phyloP scores from a whole-genome alignment of 306 rosid species.

The Sicyos edulis region DNA sequence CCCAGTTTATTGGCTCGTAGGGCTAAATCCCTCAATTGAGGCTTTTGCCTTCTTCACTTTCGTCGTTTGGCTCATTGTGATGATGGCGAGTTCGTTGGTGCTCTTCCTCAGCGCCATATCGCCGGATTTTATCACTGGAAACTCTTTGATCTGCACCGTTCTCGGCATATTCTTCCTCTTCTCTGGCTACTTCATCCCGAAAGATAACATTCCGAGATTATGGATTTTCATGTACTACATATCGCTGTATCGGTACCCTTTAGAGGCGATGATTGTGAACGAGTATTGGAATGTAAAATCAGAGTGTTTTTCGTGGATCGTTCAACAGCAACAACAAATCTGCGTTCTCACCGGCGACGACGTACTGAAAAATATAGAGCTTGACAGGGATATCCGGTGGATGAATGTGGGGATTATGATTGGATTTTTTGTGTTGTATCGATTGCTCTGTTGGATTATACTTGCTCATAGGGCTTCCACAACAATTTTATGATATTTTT shows the following conservation, averaged over 20 bases:
- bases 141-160: slow-evolving; percentile 73
- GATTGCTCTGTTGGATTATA: slow-evolving; percentile 68
- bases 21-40: slow-evolving; percentile 59
- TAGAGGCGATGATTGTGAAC: slow-evolving; percentile 68
- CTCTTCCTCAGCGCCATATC: slow-evolving; percentile 75
- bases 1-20: slow-evolving; percentile 83
- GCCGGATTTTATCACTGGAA: slow-evolving; percentile 87
- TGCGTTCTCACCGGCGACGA: slow-evolving; percentile 54
- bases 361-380: slow-evolving; percentile 74
- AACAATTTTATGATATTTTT: slow-evolving; percentile 35
- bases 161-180: slow-evolving; percentile 81
- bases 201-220: slow-evolving; percentile 67
- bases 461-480: slow-evolving; percentile 56
- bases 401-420: slow-evolving; percentile 67
- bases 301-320: slow-evolving; percentile 38
- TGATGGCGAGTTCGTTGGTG: slow-evolving; percentile 87
- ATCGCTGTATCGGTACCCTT: slow-evolving; percentile 77
- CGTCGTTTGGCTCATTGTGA: slow-evolving; percentile 79
- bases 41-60: slow-evolving; percentile 69
- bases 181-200: slow-evolving; percentile 94
- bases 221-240: slow-evolving; percentile 96
- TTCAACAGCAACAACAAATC: background rate
- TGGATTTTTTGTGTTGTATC: slow-evolving; percentile 64
- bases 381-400: slow-evolving; percentile 66
- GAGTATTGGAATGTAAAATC: slow-evolving; percentile 60